Evolutionary conservation across 306 rosid species (phyloP).

Genomic region (Begonia masoniana): DNA sequence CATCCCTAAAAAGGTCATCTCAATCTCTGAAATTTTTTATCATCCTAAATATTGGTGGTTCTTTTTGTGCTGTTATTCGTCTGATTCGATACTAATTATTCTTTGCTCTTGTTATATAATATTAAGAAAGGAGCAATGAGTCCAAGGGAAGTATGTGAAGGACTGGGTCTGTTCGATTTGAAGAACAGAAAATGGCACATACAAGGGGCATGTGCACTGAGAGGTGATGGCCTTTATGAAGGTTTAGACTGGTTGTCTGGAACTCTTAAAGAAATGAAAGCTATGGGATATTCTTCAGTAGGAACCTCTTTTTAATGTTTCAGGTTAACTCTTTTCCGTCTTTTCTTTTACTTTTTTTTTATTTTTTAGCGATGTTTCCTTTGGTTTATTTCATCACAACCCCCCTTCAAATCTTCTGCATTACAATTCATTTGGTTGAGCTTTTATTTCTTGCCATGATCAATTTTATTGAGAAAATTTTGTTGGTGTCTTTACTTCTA

Average conservation of each 20-base stretch:
- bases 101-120: background rate
- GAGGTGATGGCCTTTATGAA: slow-evolving; percentile 94
- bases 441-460: too few relatives aligned
- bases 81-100: background rate
- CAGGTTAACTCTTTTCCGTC: slow-evolving; percentile 4
- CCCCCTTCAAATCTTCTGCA: background rate
- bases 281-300: slow-evolving; percentile 63
- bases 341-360: background rate
- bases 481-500: too few relatives aligned
- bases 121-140: slow-evolving; percentile 86
- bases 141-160: slow-evolving; percentile 90
- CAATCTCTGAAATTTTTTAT: too few relatives aligned
- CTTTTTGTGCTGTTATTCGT: too few relatives aligned
- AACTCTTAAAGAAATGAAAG: slow-evolving; percentile 78
- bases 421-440: too few relatives aligned
- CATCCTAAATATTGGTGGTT: too few relatives aligned
- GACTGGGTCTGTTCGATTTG: slow-evolving; percentile 81
- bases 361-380: background rate
- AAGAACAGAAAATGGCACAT: slow-evolving; percentile 95
- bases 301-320: slow-evolving; percentile 57
- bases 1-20: too few relatives aligned
- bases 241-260: slow-evolving; percentile 92
- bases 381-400: background rate
- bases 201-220: slow-evolving; percentile 83
- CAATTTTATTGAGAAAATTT: too few relatives aligned